Evolutionary conservation across 2,329 filamentous ascomycete species (phyloP), one percentile per base, ranked within the genome.

Genomic region (Lachnellula hyalina): DNA sequence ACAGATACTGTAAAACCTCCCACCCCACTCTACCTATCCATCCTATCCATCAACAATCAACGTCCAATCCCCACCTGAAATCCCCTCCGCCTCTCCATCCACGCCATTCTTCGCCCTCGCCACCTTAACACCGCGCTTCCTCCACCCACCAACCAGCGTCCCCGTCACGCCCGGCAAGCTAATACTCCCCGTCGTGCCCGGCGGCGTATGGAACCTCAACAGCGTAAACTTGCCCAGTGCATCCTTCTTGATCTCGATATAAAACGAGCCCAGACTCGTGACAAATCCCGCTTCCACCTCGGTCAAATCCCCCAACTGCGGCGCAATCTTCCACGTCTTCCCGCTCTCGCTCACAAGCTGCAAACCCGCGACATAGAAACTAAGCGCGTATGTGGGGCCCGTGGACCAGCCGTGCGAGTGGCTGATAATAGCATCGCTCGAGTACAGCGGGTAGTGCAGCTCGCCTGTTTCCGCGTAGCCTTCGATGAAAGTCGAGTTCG

Each of bases 261-360:
- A 19, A 40, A 54, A 54, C 6, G 5, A 4, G 1, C 52, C 52
- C 7, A 50, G 28, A 14, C 38, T 28, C 28, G 28, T 32, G 7
- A 32, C 28, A 8, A 72, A 74, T 0, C 73, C 73, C 2, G 70
- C 72, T 53, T 73, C 66, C 0, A 67, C 71, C 46, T 62, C 61
- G 1, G 53, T 65, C 38, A 75, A 63, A 56, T 74, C 69, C 1
- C 72, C 73, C 28, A 70, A 62, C 57, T 54, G 32, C 14, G 70
- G 69, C 6, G 40, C 51, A 40, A 72, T 64, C 19, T 23, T 53
- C 69, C 70, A 72, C 9, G 38, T 61, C 42, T 54, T 60, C 21
- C 67, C 67, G 15, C 59, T 56, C 7, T 59, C 57, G 9, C 19
- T 35, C 5, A 52, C 49, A 8, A 70, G 51, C 38, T 65, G 62